These are phyloP conservation scores for Syncephalastrum sp. DNA, from an alignment of 371 early-diverging fungal genomes.

Conservation along the genomic window DNA sequence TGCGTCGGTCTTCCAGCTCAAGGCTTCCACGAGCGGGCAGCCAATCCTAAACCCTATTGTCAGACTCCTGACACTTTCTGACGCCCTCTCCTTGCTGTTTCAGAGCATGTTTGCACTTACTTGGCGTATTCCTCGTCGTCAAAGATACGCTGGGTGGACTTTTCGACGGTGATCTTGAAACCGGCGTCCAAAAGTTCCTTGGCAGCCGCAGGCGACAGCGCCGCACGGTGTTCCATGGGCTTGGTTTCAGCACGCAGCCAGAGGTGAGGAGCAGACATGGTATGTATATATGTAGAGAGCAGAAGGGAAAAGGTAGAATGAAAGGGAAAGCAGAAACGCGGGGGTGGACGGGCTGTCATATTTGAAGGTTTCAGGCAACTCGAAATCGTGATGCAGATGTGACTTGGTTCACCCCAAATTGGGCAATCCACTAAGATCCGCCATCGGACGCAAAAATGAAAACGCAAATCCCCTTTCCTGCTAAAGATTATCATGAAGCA, in stretches of 20 bases:
- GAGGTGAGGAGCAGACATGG: slow-evolving; percentile 62
- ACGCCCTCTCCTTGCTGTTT: background rate
- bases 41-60: slow-evolving; percentile 58
- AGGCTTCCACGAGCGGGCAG: slow-evolving; percentile 74
- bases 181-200: slow-evolving; percentile 75
- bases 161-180: slow-evolving; percentile 91
- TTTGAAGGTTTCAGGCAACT: too few relatives aligned
- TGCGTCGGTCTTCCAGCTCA: slow-evolving; percentile 84
- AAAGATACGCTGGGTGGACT: slow-evolving; percentile 81
- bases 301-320: background rate
- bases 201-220: slow-evolving; percentile 86
- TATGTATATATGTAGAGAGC: background rate
- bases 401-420: too few relatives aligned
- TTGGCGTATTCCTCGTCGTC: slow-evolving; percentile 84
- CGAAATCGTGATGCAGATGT: too few relatives aligned
- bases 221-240: slow-evolving; percentile 93
- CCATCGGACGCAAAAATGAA: too few relatives aligned
- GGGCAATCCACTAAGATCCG: too few relatives aligned
- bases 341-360: too few relatives aligned
- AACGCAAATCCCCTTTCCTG: too few relatives aligned
- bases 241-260: slow-evolving; percentile 98
- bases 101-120: slow-evolving; percentile 40
- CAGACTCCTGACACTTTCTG: background rate
- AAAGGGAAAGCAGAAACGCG: background rate
- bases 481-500: too few relatives aligned